phyloP scores from a whole-genome alignment of 768 basidiomycete genomes.

The Rhodocollybia butyracea region DNA sequence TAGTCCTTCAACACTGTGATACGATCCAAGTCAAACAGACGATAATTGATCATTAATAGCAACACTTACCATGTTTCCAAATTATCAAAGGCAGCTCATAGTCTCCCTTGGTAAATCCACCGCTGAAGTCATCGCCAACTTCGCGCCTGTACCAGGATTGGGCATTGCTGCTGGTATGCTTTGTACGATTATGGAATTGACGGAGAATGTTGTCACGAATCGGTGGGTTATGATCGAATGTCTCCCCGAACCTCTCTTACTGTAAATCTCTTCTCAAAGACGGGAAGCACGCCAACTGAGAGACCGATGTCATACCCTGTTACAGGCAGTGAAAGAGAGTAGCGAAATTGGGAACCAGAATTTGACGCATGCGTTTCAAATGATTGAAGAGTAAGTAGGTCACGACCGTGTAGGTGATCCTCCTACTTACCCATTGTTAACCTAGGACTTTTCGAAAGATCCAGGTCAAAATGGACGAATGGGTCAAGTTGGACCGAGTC shows the following conservation, averaged over 20 bases:
- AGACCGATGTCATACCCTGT: conserved; percentile 42
- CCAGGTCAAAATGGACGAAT: conserved; percentile 37
- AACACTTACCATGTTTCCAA: neutral
- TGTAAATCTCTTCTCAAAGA: conserved; percentile 22
- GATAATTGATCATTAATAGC: too few relatives aligned
- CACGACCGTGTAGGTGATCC: neutral
- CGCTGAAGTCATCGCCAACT: conserved; percentile 44
- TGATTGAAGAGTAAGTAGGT: neutral
- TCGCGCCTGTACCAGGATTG: conserved; percentile 47
- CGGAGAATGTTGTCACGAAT: conserved; percentile 46
- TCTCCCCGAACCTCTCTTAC: neutral
- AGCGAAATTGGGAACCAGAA: conserved; percentile 19
- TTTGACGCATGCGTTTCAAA: conserved; percentile 25
- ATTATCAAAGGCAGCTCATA: neutral
- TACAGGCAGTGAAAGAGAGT: conserved; percentile 35
- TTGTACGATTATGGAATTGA: conserved; percentile 40
- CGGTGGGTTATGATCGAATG: conserved; percentile 27
- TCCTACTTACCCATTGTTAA: neutral
- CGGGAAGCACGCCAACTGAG: conserved; percentile 40
- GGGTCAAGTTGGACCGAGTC: conserved; percentile 36
- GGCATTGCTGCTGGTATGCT: conserved; percentile 38
- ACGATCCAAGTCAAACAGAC: too few relatives aligned
- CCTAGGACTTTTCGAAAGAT: conserved; percentile 31
- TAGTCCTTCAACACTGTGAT: too few relatives aligned
- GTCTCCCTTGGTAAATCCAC: conserved; percentile 29